Evolutionary conservation across 2,329 filamentous ascomycete genomes (phyloP), one percentile per base, ranked within the genome.

Genomic region (Microthyrium microscopicum): DNA sequence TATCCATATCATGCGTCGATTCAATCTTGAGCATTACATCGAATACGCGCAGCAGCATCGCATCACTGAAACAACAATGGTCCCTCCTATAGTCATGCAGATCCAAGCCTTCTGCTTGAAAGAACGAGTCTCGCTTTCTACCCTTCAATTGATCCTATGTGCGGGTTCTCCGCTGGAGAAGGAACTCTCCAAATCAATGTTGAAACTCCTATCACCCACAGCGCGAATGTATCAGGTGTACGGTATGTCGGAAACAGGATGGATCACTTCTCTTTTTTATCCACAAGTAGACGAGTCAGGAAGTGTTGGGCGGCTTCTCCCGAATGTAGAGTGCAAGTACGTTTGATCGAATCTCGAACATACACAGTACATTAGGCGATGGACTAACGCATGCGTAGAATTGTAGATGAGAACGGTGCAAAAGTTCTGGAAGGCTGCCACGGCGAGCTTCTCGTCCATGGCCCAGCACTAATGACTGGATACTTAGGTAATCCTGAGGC

Each of bases 401-500:
- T 53, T 21, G 48, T 52, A 2, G 46, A 51, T 28, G 50, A 52
- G 12, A 34, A 46, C 7, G 32, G 40, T 4, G 36, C 43, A 1
- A 47, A 53, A 34, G 50, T 51, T 4, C 26, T 29, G 11, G 39
- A 38, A 5, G 48, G 48, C 1, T 33, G 42, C 11, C 41, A 49
- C 7, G 49, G 51, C 1, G 48, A 53, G 28, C 45, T 47, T 21
- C 31, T 47, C 4, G 33, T 53, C 4, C 33, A 39, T 18, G 44
- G 47, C 2, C 47, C 49, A 4, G 48, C 40, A 3, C 34, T 49
- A 5, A 49, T 51, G 33, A 43, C 46, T 37, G 41, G 38, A 18
- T 53, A 52, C 39, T 47, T 46, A 35, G 41, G 42, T 20, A 46
- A 52, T 26, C 22, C 39, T 1, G 34, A 30, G 29, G 49, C 47